Evolutionary conservation across 192 early-diverging fungal genomes (phyloP), one percentile per base, ranked within the genome.

Genomic region (Entomortierella chlamydospora): DNA sequence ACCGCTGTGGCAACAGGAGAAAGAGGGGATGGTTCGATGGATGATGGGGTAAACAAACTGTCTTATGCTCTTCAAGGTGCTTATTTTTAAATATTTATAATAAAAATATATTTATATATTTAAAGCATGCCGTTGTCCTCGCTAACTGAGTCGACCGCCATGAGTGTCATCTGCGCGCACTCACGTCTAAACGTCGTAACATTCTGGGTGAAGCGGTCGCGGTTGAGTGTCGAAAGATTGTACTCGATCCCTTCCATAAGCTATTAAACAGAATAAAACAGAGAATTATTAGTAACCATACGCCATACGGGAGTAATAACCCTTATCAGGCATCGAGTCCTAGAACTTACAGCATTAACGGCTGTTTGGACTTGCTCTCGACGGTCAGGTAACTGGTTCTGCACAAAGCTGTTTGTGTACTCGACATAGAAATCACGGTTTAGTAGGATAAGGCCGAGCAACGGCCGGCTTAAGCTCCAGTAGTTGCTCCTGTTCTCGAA

Each of bases 401-500:
- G 60, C 9, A 91, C 85, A 33, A 93, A 78, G 22, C 70, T 79
- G 61, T 80, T 79, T 15, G 72, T 86, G 63, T 89, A 93, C 57
- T 84, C 83, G 25, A 85, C 76, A 61, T 85, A 86, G 59, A 81
- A 87, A 20, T 92, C 91, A 64, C 85, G 90, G 64, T 94, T 90
- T 52, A 96, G 83, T 54, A 95, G 76, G 17, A 95, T 89, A 54
- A 97, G 67, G 8, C 89, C 89, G 69, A 96, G 85, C 54, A 97
- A 83, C 13, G 96, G 94, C 22, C 95, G 80, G 49, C 93, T 92
- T 30, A 96, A 82, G 34, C 90, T 89, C 94, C 95, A 96, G 70
- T 94, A 89, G 66, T 93, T 95, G 31, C 86, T 84, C 8, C 87
- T 79, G 61, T 95, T 93, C 62, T 96, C 95, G 70, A 96, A 93